A percentile compares a stretch with the other conserved stretches of the same genome.
phyloP scores from a whole-genome alignment of 805 yeast species.

The Cyberlindnera euphorbiiphila region DNA sequence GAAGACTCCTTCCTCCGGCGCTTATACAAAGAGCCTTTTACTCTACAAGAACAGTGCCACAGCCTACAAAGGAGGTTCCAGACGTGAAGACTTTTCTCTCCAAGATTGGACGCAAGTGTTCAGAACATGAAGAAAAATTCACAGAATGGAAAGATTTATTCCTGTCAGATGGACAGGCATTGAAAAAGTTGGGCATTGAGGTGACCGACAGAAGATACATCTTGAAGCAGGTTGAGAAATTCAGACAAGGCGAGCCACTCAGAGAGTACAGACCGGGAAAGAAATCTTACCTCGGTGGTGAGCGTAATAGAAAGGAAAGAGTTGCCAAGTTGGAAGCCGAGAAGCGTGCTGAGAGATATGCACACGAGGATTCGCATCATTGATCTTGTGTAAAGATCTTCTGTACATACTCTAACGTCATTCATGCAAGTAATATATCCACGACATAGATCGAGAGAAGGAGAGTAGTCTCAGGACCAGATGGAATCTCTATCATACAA shows the following conservation, averaged over 20 bases:
- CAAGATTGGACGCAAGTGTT: conserved; percentile 73
- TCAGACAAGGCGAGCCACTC: conserved; percentile 52
- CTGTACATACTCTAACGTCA: conserved; percentile 8
- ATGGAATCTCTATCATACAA: no score
- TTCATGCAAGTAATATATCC: conserved; percentile 11
- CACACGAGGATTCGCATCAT: conserved; percentile 28
- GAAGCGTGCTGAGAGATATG: conserved; percentile 28
- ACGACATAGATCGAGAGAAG: no score
- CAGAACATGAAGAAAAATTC: conserved; percentile 64
- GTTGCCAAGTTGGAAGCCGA: conserved; percentile 56
- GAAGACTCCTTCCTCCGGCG: conserved; percentile 10
- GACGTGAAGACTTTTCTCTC: conserved; percentile 70
- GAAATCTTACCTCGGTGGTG: conserved; percentile 80
- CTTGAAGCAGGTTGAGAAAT: conserved; percentile 67
- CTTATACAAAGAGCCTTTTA: conserved; percentile 12
- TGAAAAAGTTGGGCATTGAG: conserved; percentile 79
- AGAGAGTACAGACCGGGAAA: conserved; percentile 59
- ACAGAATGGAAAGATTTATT: conserved; percentile 71
- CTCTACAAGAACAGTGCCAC: conserved; percentile 31
- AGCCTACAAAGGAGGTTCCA: conserved; percentile 52
- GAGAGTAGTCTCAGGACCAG: not conserved
- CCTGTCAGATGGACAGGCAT: conserved; percentile 43
- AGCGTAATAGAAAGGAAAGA: conserved; percentile 67
- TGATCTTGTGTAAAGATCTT: no score
- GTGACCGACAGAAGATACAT: conserved; percentile 68